phyloP scores from a whole-genome alignment of 2,329 filamentous ascomycete species.

The Fonsecaea monophora region DNA sequence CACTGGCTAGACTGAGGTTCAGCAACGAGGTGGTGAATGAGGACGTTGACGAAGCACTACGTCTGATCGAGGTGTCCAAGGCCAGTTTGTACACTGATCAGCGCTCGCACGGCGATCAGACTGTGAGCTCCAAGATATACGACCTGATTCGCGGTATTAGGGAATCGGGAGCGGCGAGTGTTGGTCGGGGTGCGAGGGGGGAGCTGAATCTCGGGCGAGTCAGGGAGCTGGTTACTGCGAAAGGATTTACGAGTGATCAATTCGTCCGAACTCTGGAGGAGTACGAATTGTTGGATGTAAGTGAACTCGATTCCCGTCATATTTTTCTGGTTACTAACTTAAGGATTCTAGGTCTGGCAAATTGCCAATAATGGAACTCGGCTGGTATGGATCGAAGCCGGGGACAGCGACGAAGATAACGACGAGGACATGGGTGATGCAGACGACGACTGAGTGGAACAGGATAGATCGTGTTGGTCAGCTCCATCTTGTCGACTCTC shows the following conservation, averaged over 20 bases:
- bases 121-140: conserved; percentile 88
- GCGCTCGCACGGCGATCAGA: conserved; percentile 70
- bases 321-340: conserved; percentile 2
- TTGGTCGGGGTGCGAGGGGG: conserved; percentile 69
- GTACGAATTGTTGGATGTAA: conserved; percentile 87
- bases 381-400: conserved; percentile 71
- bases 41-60: conserved; percentile 93
- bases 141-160: conserved; percentile 89
- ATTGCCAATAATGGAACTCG: conserved; percentile 73
- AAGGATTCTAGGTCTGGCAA: conserved; percentile 73
- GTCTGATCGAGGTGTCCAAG: conserved; percentile 91
- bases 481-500: neutral
- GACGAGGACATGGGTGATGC: conserved; percentile 35
- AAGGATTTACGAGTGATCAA: conserved; percentile 96
- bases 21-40: conserved; percentile 82
- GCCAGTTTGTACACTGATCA: conserved; percentile 80
- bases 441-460: conserved; percentile 24
- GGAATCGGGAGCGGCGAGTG: conserved; percentile 79
- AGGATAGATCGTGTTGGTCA: neutral
- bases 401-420: conserved; percentile 57
- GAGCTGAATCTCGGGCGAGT: conserved; percentile 89
- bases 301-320: conserved; percentile 50
- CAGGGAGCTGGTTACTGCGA: conserved; percentile 88
- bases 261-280: conserved; percentile 85
- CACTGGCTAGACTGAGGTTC: conserved; percentile 89